Percentiles rank a stretch among this genome's conserved stretches.
phyloP scores from a whole-genome alignment of 2,329 filamentous ascomycete species.

The Colletotrichum graminicola region DNA sequence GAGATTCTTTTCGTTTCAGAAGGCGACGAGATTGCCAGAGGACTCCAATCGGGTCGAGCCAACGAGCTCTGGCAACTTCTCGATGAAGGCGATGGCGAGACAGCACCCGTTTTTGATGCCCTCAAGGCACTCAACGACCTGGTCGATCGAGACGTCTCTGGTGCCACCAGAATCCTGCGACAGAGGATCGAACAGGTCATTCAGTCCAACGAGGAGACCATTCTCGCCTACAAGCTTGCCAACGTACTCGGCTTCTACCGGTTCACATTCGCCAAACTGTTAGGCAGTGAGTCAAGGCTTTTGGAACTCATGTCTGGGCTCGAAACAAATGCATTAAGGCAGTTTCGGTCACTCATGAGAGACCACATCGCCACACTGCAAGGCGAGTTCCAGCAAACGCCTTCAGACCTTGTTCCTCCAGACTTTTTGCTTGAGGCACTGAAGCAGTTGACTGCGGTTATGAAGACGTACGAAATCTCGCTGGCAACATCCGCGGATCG shows the following conservation, averaged over 20 bases:
- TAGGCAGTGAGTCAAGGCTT: constrained; percentile 77
- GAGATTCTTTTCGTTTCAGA: constrained; percentile 93
- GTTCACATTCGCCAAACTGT: constrained; percentile 83
- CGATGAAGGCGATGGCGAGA: constrained; percentile 67
- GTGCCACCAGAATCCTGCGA: constrained; percentile 85
- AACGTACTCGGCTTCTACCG: constrained; percentile 93
- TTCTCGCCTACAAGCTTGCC: constrained; percentile 88
- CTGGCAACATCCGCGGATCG: constrained; percentile 70
- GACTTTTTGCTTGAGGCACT: constrained; percentile 85
- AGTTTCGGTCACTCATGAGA: constrained; percentile 84
- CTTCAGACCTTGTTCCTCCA: constrained; percentile 81
- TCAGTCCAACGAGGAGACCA: constrained; percentile 90
- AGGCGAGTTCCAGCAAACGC: constrained; percentile 75
- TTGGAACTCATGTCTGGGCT: constrained; percentile 76
- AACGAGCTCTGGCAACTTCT: constrained; percentile 86
- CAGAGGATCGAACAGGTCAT: constrained; percentile 93
- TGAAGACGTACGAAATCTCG: constrained; percentile 90
- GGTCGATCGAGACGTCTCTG: constrained; percentile 86
- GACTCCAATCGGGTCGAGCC: constrained; percentile 82
- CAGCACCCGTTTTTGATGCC: constrained; percentile 77
- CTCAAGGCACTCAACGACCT: constrained; percentile 85
- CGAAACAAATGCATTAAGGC: constrained; percentile 81
- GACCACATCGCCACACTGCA: constrained; percentile 84
- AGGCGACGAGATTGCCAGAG: constrained; percentile 87
- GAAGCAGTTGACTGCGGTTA: constrained; percentile 80